These are phyloP conservation scores for Neurospora sp. DNA, from an alignment of 495 filamentous ascomycete species.

Conservation along the genomic window DNA sequence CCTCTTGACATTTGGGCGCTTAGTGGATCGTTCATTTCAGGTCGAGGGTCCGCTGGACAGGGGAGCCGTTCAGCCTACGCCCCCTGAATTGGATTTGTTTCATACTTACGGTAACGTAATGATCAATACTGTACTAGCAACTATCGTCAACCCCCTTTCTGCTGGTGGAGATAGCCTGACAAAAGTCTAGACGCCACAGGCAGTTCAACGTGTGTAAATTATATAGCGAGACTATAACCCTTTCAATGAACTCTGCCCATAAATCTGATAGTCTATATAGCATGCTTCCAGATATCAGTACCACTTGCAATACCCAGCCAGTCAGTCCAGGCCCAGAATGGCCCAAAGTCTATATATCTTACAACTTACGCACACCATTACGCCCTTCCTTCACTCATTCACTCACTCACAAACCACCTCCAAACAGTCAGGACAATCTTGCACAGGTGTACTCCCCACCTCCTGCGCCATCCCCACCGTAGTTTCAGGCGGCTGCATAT, in stretches of 20 bases:
- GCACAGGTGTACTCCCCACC: background rate
- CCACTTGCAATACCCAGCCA: background rate
- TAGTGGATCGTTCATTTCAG: background rate
- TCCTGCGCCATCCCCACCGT: background rate
- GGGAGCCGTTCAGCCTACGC: background rate
- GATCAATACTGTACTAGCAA: background rate
- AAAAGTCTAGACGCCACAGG: background rate
- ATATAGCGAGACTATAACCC: background rate
- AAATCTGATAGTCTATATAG: background rate
- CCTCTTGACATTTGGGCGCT: background rate
- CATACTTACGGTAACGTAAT: background rate
- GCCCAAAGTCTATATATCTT: background rate
- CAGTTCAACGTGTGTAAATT: background rate
- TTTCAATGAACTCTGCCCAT: background rate
- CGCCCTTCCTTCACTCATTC: background rate
- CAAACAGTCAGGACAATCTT: background rate
- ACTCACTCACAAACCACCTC: background rate
- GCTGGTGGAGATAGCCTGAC: background rate
- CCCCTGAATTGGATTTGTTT: background rate
- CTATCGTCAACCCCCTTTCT: background rate
- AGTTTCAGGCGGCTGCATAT: background rate
- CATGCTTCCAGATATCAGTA: background rate
- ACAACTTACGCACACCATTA: too few relatives aligned
- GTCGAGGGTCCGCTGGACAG: background rate
- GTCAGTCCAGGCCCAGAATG: background rate